Percentiles rank a stretch among this genome's conserved stretches.
phyloP scores from a whole-genome alignment of 2,329 filamentous ascomycete genomes.

The Xylariaceae sp. region DNA sequence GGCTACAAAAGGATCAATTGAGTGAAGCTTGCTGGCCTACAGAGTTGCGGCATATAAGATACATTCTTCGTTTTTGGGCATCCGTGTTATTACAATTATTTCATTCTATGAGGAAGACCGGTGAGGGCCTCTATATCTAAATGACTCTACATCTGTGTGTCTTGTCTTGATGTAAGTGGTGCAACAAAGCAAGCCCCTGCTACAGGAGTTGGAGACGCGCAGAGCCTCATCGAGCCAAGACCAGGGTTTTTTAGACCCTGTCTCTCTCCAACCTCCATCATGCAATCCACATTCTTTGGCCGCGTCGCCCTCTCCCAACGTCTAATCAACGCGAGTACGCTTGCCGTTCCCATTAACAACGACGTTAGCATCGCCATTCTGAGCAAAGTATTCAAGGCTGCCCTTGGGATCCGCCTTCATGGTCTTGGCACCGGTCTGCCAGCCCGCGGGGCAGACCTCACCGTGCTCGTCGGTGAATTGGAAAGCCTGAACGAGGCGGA shows the following conservation, averaged over 20 bases:
- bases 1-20: too few relatives aligned
- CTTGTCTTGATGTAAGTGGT: conserved; percentile 1
- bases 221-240: conserved; percentile 14
- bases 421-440: conserved; percentile 42
- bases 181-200: conserved; percentile 11
- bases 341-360: conserved; percentile 12
- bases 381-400: conserved; percentile 44
- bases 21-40: too few relatives aligned
- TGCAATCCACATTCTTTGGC: background rate
- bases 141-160: conserved; percentile 6
- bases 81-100: conserved; percentile 13
- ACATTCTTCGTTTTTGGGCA: background rate
- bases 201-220: conserved; percentile 17
- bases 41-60: too few relatives aligned
- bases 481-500: conserved; percentile 65
- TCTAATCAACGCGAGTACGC: conserved; percentile 16
- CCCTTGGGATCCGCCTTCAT: conserved; percentile 50
- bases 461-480: conserved; percentile 83
- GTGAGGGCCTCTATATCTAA: conserved; percentile 7
- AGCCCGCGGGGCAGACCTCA: conserved; percentile 58
- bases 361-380: conserved; percentile 19
- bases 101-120: conserved; percentile 7
- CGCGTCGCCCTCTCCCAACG: background rate
- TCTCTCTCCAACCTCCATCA: conserved; percentile 9
- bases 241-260: conserved; percentile 2